Percentiles rank a stretch among this genome's conserved stretches.
Conservation (phyloP, 352 stramenopile species). For the Lagenidium giganteum region DNA sequence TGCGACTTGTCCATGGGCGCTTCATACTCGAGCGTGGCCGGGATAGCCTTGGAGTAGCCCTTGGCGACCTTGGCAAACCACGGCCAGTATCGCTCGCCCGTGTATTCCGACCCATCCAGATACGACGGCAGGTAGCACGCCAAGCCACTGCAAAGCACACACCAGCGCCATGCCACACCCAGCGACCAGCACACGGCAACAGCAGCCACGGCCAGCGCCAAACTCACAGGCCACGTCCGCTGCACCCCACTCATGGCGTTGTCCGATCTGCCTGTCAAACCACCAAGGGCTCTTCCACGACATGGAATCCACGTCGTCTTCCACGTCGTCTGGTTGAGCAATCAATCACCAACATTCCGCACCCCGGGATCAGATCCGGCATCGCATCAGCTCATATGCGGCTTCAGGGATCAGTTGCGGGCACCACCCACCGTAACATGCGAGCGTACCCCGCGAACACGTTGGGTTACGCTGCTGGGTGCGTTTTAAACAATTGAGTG, state of each 20-base stretch:
- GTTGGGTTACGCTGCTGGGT: too few relatives aligned
- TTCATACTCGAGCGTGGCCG: constrained; percentile 55
- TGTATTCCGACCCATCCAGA: constrained; percentile 47
- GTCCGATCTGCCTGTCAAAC: too few relatives aligned
- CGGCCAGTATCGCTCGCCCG: constrained; percentile 50
- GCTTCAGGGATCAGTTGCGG: too few relatives aligned
- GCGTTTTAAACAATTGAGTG: too few relatives aligned
- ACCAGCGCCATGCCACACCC: constrained; percentile 10
- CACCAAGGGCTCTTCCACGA: too few relatives aligned
- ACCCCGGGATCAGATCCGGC: too few relatives aligned
- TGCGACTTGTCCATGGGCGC: constrained; percentile 31
- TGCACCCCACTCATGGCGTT: constrained; percentile 1
- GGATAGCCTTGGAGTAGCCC: constrained; percentile 20
- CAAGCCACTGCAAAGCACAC: constrained; percentile 17
- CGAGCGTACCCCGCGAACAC: too few relatives aligned
- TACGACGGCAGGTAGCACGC: constrained; percentile 54
- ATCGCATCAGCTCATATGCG: too few relatives aligned
- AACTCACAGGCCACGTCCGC: constrained; percentile 19
- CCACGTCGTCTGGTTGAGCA: neutral
- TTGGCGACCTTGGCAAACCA: constrained; percentile 34
- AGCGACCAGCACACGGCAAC: constrained; percentile 26
- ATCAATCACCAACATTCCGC: too few relatives aligned
- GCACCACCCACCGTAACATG: too few relatives aligned
- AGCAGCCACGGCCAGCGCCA: constrained; percentile 24
- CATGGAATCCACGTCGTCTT: neutral